Evolutionary conservation across 2,329 filamentous ascomycete genomes (phyloP), one percentile per base, ranked within the genome.

Genomic region (Fusarium longipes): DNA sequence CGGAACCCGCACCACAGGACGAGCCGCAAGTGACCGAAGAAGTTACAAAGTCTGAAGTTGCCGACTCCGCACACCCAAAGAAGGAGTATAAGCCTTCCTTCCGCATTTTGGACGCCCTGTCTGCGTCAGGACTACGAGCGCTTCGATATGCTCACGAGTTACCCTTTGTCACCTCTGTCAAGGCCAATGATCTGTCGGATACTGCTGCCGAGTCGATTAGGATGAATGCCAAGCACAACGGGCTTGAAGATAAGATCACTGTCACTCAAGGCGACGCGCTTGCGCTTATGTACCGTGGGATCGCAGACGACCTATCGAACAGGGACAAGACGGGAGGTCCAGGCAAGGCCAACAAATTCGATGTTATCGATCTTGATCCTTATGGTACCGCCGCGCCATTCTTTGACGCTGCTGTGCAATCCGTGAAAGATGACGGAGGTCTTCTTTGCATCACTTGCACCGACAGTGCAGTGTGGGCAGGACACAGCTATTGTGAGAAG

Each of bases 371-470:
- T 76, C 86, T 99, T 29, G 96, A 99, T 76, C 96, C 96, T 0
- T 99, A 99, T 73, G 96, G 96, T 39, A 96, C 93, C 0, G 96
- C 95, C 1, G 93, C 92, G 11, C 92, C 93, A 2, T 99, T 99
- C 78, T 86, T 99, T 53, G 96, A 99, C 76, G 89, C 93, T 2
- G 93, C 96, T 2, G 83, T 99, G 10, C 94, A 97, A 79, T 89
- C 92, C 2, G 86, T 97, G 9, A 89, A 86, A 47, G 87, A 91
- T 67, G 93, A 97, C 71, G 95, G 95, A 2, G 96, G 96, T 6
- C 83, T 99, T 36, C 85, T 99, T 6, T 97, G 94, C 76, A 91
- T 99, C 7, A 99, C 96, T 3, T 99, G 96, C 79, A 99, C 96
- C 0, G 96, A 99, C 77, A 94, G 95, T 11, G 93, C 92, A 11